A percentile compares a stretch with the other conserved stretches of the same genome.
Conservation (phyloP, 768 basidiomycete genomes). For the Russula olivacea region DNA sequence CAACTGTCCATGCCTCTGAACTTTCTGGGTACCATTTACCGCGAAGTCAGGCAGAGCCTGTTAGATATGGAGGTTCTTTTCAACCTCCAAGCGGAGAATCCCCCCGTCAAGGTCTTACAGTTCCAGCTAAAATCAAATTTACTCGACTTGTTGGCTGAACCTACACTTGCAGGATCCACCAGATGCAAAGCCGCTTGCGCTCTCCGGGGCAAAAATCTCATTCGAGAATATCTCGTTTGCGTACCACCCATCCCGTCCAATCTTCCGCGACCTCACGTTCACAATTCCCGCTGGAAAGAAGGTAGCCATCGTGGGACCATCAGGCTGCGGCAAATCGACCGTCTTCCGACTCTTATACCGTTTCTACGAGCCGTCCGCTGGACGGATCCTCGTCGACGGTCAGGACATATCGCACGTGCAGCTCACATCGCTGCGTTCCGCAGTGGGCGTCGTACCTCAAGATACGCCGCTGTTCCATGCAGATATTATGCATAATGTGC, state of each 20-base stretch:
- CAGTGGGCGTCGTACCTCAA: slow-evolving; percentile 93
- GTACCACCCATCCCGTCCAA: slow-evolving; percentile 88
- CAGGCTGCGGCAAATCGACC: slow-evolving; percentile 96
- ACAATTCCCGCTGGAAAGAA: slow-evolving; percentile 94
- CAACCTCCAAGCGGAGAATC: slow-evolving; percentile 79
- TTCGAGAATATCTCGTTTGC: slow-evolving; percentile 91
- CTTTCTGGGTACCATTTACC: slow-evolving; percentile 95
- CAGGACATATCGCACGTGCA: slow-evolving; percentile 77
- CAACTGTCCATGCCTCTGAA: slow-evolving; percentile 95
- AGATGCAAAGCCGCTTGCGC: slow-evolving; percentile 56
- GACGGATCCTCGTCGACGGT: slow-evolving; percentile 80
- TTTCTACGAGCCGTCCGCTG: slow-evolving; percentile 83
- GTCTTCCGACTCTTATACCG: slow-evolving; percentile 90
- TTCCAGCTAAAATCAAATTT: not conserved
- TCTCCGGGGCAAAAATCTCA: slow-evolving; percentile 80
- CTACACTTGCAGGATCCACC: slow-evolving; percentile 53
- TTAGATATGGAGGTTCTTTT: slow-evolving; percentile 97
- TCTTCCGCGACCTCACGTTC: slow-evolving; percentile 85
- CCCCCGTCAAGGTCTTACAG: slow-evolving; percentile 46
- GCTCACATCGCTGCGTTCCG: slow-evolving; percentile 61
- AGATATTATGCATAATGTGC: slow-evolving; percentile 90
- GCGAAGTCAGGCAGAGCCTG: slow-evolving; percentile 91
- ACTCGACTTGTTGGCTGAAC: not conserved
- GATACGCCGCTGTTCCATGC: slow-evolving; percentile 98
- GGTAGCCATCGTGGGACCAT: slow-evolving; percentile 94